Conservation (phyloP, 2,329 filamentous ascomycete genomes). For the Trichoderma citrinoviride region DNA sequence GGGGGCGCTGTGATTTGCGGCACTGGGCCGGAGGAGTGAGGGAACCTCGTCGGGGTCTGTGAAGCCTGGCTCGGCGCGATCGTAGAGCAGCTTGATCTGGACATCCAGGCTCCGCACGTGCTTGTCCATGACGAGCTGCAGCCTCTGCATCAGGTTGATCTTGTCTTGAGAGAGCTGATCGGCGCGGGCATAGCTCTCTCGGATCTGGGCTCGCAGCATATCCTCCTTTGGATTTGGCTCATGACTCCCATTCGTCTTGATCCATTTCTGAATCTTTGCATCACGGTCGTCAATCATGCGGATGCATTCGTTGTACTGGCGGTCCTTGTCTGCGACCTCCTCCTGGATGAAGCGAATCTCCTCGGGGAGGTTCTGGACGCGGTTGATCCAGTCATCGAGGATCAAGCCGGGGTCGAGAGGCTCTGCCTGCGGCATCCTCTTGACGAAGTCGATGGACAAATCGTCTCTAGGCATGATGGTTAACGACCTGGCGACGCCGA, state of each 20-base stretch:
- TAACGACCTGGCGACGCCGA: slow-evolving; percentile 42
- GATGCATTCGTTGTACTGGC: slow-evolving; percentile 65
- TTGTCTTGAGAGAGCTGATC: slow-evolving; percentile 74
- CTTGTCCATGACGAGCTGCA: slow-evolving; percentile 58
- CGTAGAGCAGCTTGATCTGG: slow-evolving; percentile 61
- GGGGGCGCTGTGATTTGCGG: slow-evolving; percentile 48
- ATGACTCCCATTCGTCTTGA: slow-evolving; percentile 72
- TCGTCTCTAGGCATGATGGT: slow-evolving; percentile 72
- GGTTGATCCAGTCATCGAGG: slow-evolving; percentile 74
- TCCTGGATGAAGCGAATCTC: slow-evolving; percentile 82
- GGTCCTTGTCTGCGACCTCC: slow-evolving; percentile 78
- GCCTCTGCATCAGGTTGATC: slow-evolving; percentile 64
- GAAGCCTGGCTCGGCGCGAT: slow-evolving; percentile 60
- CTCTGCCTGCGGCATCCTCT: slow-evolving; percentile 62
- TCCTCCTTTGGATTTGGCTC: slow-evolving; percentile 74
- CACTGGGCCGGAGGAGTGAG: slow-evolving; percentile 58
- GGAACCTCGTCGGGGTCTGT: slow-evolving; percentile 62
- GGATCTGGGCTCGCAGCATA: slow-evolving; percentile 61
- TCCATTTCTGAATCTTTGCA: slow-evolving; percentile 74
- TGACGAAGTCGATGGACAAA: slow-evolving; percentile 66
- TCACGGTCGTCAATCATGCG: slow-evolving; percentile 70
- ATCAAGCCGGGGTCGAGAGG: slow-evolving; percentile 64
- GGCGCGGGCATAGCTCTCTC: slow-evolving; percentile 65
- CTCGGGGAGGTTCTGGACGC: slow-evolving; percentile 74
- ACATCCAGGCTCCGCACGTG: slow-evolving; percentile 61